Conservation (phyloP, 768 basidiomycete genomes). For the Tulasnella sp. region DNA sequence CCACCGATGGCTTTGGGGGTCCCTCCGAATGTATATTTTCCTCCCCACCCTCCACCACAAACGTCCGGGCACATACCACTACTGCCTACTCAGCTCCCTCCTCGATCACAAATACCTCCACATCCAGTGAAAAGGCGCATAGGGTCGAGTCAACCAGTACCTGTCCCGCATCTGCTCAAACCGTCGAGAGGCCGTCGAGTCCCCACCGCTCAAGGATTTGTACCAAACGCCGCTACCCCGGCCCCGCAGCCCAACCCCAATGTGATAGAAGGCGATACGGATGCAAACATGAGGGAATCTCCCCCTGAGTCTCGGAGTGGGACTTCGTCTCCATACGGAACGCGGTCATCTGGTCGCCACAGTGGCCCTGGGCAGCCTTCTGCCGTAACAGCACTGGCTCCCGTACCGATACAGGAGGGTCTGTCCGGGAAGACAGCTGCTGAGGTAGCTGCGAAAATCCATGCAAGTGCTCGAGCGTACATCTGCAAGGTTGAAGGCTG, state of each 20-base stretch:
- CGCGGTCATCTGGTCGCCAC: background rate
- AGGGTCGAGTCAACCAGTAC: constrained; percentile 16
- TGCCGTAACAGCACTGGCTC: background rate
- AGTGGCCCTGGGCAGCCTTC: background rate
- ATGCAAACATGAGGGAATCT: background rate
- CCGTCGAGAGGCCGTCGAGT: constrained; percentile 24
- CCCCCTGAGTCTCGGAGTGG: background rate
- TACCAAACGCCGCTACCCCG: background rate
- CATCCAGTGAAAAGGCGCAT: background rate
- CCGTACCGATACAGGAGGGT: background rate
- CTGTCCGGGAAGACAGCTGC: background rate
- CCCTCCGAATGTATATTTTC: background rate
- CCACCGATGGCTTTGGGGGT: background rate
- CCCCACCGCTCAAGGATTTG: constrained; percentile 13
- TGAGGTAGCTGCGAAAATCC: constrained; percentile 12
- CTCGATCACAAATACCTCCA: background rate
- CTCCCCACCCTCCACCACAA: constrained; percentile 4
- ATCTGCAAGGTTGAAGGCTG: constrained; percentile 72
- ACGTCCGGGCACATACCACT: background rate
- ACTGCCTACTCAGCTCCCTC: background rate
- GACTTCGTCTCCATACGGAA: constrained; percentile 3
- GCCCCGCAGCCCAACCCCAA: background rate
- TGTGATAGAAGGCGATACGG: background rate
- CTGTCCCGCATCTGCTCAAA: constrained; percentile 23
- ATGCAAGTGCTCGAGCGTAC: constrained; percentile 34